Base-by-base conservation (phyloP, 768 basidiomycete genomes). In the Hysterangium stoloniferum region DNA sequence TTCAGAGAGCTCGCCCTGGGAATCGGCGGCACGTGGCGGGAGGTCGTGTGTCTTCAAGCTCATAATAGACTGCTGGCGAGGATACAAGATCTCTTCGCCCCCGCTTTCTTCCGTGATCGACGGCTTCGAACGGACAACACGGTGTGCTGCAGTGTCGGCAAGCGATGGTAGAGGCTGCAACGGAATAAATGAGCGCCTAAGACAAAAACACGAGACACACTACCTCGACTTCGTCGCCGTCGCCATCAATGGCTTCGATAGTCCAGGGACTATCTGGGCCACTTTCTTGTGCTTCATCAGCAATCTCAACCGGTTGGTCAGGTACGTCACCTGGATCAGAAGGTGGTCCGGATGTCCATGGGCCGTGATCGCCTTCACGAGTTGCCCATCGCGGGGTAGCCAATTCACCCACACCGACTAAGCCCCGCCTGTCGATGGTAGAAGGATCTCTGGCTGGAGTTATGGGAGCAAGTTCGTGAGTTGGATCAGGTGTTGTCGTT, bases 391-490 rank as follows among this genome's bases (percentile, higher is more conserved):
- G 79, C 42, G 96, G 96, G n/a, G 96, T 99, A 17, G 92, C 73
- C 28, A 98, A 78, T 67, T 99, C 96, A 32, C 96, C 96, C 4
- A 98, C 87, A 22, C 96, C 96, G 47, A 98, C 80, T 34, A 98
- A 79, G 32, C 82, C 86, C 15, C 80, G 76, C 52, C 96, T 76
- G 69, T 98, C 93, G 54, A 92, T 91, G 57, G 70, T 64, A 19
- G 86, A 79, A 19, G 86, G 84, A 68, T 91, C 83, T 53, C 78
- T 76, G 29, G 76, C 82, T 7, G 89, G 89, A 0, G 88, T 87
- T 32, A 79, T 68, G 15, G 83, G 81, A 55, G 82, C 78, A 43
- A 64, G 64, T 34, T 66, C 56, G 27, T 64, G 62, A 36, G 43
- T 53, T 33, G 68, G 70, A 57, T 86, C 85, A 29, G 85, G 85